Evolutionary conservation across 2,329 filamentous ascomycete species (phyloP).

Genomic region (Cordyceps farinosa): DNA sequence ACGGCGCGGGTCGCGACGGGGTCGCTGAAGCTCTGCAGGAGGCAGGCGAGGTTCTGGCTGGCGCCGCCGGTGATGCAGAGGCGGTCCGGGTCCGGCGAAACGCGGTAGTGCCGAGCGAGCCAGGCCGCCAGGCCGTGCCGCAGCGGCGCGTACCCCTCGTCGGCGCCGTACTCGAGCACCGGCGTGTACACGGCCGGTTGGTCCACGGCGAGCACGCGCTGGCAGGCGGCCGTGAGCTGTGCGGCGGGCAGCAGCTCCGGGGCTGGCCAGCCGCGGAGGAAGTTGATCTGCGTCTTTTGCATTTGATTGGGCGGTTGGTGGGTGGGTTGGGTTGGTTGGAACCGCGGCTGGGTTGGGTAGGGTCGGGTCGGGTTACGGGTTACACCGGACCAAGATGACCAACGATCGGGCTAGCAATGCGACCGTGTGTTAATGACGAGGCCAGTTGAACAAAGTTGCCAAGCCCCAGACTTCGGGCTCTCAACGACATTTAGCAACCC

Average conservation of each 20-base stretch:
- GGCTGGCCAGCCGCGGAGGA: conserved; percentile 66
- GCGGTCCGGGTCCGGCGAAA: conserved; percentile 46
- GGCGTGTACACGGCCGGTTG: conserved; percentile 53
- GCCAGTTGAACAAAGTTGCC: too few species aligned
- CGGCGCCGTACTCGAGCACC: conserved; percentile 75
- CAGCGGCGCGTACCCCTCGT: conserved; percentile 69
- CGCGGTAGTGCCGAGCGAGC: conserved; percentile 61
- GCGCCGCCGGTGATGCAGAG: conserved; percentile 84
- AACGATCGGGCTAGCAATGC: too few species aligned
- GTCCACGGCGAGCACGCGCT: conserved; percentile 55
- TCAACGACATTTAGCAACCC: too few species aligned
- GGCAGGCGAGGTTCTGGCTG: conserved; percentile 73
- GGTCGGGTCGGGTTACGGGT: too few species aligned
- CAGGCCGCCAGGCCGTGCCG: conserved; percentile 66
- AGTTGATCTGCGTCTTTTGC: conserved; percentile 48
- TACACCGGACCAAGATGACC: too few species aligned
- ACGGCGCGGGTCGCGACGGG: conserved; percentile 68
- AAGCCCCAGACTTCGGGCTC: too few species aligned
- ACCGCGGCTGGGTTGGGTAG: too few species aligned
- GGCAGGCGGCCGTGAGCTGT: conserved; percentile 58
- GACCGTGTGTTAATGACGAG: too few species aligned
- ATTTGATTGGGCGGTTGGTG: neutral
- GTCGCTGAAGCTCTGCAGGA: conserved; percentile 79
- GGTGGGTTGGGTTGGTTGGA: neutral
- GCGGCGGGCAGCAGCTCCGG: conserved; percentile 60